A percentile compares a stretch with the other conserved stretches of the same genome.
phyloP scores from a whole-genome alignment of 2,329 filamentous ascomycete genomes.

The Fusarium marasasianum region DNA sequence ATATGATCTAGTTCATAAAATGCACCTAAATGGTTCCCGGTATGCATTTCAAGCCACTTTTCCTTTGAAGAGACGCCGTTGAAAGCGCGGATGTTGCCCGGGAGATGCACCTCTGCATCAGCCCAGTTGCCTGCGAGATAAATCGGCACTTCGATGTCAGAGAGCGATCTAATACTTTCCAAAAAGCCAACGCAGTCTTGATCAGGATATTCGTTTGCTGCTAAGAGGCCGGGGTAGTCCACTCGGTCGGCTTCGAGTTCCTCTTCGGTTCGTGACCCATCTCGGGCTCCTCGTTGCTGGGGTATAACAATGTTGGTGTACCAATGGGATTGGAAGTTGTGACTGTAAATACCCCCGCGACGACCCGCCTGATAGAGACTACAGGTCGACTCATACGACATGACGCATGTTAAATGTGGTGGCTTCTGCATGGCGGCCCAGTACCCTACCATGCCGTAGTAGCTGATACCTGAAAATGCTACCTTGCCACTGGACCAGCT shows the following conservation, averaged over 20 bases:
- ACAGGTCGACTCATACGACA: neutral
- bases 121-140: neutral
- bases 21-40: neutral
- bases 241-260: neutral
- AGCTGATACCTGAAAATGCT: neutral
- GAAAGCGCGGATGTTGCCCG: neutral
- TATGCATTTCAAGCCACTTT: neutral
- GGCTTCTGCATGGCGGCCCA: neutral
- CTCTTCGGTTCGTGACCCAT: neutral
- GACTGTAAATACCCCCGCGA: neutral
- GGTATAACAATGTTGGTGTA: neutral
- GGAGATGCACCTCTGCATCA: neutral
- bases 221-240: rapidly evolving
- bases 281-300: neutral
- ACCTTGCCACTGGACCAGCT: neutral
- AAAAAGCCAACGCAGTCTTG: rapidly evolving
- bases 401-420: neutral
- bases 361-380: neutral
- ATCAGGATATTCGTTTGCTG: neutral
- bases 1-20: neutral
- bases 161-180: neutral
- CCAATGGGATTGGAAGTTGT: neutral
- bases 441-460: neutral
- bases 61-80: neutral
- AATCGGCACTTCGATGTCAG: rapidly evolving